A percentile compares a stretch with the other conserved stretches of the same genome.
Evolutionary conservation across 2,329 filamentous ascomycete species (phyloP).

Genomic region (Scytalidium sp.): DNA sequence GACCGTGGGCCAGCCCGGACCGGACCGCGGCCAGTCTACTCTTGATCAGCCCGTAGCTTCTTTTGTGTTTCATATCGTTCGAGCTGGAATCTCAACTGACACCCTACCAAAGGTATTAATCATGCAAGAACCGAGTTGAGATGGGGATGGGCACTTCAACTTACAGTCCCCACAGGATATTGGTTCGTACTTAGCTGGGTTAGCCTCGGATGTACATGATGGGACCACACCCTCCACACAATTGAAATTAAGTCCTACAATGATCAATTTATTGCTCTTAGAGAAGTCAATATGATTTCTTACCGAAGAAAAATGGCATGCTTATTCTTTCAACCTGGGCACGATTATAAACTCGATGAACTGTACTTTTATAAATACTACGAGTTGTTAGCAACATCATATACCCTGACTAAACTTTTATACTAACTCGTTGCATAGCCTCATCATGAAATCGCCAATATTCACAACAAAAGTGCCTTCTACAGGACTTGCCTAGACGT

Average conservation of each 20-base stretch:
- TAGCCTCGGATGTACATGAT: conserved; percentile 41
- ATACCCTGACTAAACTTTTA: not conserved
- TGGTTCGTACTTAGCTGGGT: conserved; percentile 47
- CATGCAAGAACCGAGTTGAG: not conserved
- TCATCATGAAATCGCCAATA: conserved; percentile 50
- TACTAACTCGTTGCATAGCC: conserved; percentile 41
- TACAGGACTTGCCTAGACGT: conserved; percentile 35
- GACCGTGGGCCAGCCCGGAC: no score
- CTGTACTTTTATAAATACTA: conserved; percentile 42
- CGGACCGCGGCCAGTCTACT: no score
- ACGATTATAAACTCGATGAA: conserved; percentile 48
- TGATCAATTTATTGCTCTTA: conserved; percentile 1
- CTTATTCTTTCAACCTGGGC: conserved; percentile 41
- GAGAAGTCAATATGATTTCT: conserved; percentile 1
- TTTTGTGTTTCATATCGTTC: conserved; percentile 23
- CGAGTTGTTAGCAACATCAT: not conserved
- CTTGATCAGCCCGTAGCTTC: conserved; percentile 10
- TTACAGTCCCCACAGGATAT: conserved; percentile 47
- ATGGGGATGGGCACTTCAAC: conserved; percentile 7
- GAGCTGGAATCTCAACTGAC: conserved; percentile 26
- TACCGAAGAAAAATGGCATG: conserved; percentile 56
- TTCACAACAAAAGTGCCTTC: conserved; percentile 48
- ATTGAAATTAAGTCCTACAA: conserved; percentile 46
- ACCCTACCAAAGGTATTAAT: conserved; percentile 15
- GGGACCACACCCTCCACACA: conserved; percentile 45